Conservation (phyloP, 805 yeast species). For the Pichia kluyveri region DNA sequence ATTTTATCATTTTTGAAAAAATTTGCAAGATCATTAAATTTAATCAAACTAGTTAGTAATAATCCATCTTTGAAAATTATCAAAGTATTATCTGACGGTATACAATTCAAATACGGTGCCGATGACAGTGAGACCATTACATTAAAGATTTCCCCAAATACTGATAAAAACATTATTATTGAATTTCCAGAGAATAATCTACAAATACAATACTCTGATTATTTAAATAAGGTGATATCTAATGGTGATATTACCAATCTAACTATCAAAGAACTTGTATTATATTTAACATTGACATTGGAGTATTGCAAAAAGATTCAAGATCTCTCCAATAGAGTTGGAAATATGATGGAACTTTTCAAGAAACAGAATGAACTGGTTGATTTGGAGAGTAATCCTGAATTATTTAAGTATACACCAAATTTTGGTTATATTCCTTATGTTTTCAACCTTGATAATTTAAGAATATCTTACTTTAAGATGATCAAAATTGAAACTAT, state of each 20-base stretch:
- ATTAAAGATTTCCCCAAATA: constrained; percentile 14
- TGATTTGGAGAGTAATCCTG: constrained; percentile 3
- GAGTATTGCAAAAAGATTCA: constrained; percentile 19
- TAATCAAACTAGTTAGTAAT: constrained; percentile 22
- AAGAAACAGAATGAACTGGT: constrained; percentile 11
- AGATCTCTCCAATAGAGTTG: constrained; percentile 10
- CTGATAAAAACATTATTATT: constrained; percentile 16
- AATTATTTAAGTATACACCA: constrained; percentile 1
- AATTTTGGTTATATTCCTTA: constrained; percentile 2
- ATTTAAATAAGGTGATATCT: constrained; percentile 18
- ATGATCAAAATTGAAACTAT: constrained; percentile 4
- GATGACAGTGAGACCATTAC: constrained; percentile 19
- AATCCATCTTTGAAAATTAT: constrained; percentile 21
- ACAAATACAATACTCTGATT: constrained; percentile 18
- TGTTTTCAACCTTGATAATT: constrained; percentile 12
- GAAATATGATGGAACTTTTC: constrained; percentile 6
- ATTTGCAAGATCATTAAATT: constrained; percentile 20
- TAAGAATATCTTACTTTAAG: constrained; percentile 19
- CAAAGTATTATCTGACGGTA: constrained; percentile 20
- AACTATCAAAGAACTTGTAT: constrained; percentile 20
- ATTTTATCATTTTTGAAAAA: constrained; percentile 20
- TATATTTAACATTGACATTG: constrained; percentile 22
- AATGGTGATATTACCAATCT: constrained; percentile 5
- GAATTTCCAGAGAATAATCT: constrained; percentile 24
- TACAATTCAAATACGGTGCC: constrained; percentile 26